Evolutionary conservation across 1,284 basidiomycete genomes (phyloP).

Genomic region (Phellopilus nigrolimitatus): DNA sequence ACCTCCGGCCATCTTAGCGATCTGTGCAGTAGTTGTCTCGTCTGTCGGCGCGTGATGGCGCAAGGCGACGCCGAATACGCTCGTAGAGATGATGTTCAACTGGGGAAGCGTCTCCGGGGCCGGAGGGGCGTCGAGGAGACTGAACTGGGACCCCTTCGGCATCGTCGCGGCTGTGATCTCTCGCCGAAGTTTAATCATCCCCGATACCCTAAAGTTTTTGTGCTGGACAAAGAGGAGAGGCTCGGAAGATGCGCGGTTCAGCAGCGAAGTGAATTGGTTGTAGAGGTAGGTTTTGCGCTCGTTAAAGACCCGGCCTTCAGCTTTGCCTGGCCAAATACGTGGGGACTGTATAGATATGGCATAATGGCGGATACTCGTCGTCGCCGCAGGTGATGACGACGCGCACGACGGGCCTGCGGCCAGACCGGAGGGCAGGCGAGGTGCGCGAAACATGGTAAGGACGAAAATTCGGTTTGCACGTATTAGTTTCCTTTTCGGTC

Average conservation of each 20-base stretch:
- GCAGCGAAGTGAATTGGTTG: constrained; percentile 64
- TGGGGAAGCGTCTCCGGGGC: constrained; percentile 33
- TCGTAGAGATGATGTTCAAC: constrained; percentile 62
- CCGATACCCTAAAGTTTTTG: constrained; percentile 59
- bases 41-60: constrained; percentile 54
- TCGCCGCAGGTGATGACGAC: background rate
- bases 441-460: constrained; percentile 10
- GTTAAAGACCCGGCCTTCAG: constrained; percentile 50
- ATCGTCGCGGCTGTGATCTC: constrained; percentile 55
- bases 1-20: constrained; percentile 46
- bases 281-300: constrained; percentile 73
- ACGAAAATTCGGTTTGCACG: background rate
- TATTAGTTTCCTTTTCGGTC: too few species aligned
- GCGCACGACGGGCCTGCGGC: constrained; percentile 4
- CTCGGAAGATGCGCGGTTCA: constrained; percentile 42
- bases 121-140: constrained; percentile 27
- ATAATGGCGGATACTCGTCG: constrained; percentile 24
- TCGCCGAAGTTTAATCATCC: constrained; percentile 58
- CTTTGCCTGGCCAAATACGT: constrained; percentile 47
- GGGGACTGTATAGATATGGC: constrained; percentile 57
- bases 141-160: constrained; percentile 35
- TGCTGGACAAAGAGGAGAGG: constrained; percentile 71
- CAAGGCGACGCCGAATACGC: constrained; percentile 68
- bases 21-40: constrained; percentile 39
- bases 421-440: background rate